Evolutionary conservation across 192 early-diverging fungal genomes (phyloP), one percentile per base, ranked within the genome.

Genomic region (Podila epicladia): DNA sequence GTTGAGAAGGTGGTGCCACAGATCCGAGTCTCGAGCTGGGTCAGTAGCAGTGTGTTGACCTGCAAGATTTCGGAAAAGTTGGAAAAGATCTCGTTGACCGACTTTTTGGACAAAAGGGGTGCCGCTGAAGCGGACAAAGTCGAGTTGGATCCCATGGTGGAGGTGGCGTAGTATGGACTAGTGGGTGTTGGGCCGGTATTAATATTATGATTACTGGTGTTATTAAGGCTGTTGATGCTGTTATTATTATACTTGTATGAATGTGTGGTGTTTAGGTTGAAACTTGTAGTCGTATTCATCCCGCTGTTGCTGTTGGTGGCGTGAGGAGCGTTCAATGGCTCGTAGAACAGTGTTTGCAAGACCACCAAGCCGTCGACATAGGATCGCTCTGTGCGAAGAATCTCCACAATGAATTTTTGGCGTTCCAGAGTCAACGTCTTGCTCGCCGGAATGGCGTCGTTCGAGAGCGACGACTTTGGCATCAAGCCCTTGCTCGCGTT

Each of bases 351-450:
- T 0, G 68, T 63, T 35, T 94, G 85, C 2, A 97, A 72, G 62
- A 91, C 85, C 50, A 88, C 75, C 35, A 97, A 80, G 38, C 92
- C 91, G 35, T 93, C 87, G 15, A 97, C 94, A 72, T 97, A 97
- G 4, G 94, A 95, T 50, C 90, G 79, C 77, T 97, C 96, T 2
- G 96, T 96, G 62, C 88, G 84, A 19, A 96, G 75, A 20, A 97
- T 90, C 82, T 97, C 96, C 5, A 87, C 85, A 26, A 94, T 87
- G 15, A 97, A 92, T 55, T 89, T 85, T 67, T 85, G 75, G 22
- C 94, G 82, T 74, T 91, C 84, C 33, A 71, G 67, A 12, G 77
- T 78, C 26, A 74, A 28, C 22, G 68, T 73, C 68, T 76, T 85
- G 28, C 35, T 79, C 28, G 15, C 55, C 31, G 67, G 65, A 28